Evolutionary conservation across 805 yeast species (phyloP), one percentile per base, ranked within the genome.

Genomic region (Cyberlindnera lachancei): DNA sequence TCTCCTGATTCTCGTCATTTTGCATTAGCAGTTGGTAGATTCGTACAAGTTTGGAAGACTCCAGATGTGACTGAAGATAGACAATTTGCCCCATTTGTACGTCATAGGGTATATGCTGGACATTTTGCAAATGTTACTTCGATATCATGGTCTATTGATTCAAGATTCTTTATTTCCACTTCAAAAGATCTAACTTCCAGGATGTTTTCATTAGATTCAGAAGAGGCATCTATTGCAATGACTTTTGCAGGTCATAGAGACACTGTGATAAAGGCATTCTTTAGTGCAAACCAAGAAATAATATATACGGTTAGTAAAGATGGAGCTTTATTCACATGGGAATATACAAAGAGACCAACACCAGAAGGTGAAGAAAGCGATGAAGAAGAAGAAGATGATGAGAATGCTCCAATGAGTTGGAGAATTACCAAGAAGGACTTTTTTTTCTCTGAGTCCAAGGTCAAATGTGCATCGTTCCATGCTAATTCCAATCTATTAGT

Each of bases 61-160:
- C 96, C 96, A 0, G 77, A 73, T 29, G 63, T 66, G 16, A 61
- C 75, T 7, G 92, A 84, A 46, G 96, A 86, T 50, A 70, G 95
- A 39, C 95, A 87, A 54, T 92, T 92, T 66, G 92, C 96, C 1
- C 98, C 98, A 12, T 92, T 92, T 58, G 83, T 90, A 24, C 80
- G 95, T 41, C 85, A 84, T 57, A 67, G 95, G 50, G 73, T 83
- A 7, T 87, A 87, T 48, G 86, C 96, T 1, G 98, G 98, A 22
- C 98, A 92, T 61, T 87, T 76, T 53, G 78, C 77, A 31, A 94
- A 85, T 46, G 74, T 92, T 16, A 67, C 73, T 2, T 74, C 87
- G 3, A 56, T 92, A 9, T 68, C 84, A 3, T 92, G 97, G 97
- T 85, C 96, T 1, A 68, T 66, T 18, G 98, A 92, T 57, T 83